These are phyloP conservation scores for Aurantiochytrium sp. DNA, from an alignment of 108 stramenopile genomes.

Conservation along the genomic window DNA sequence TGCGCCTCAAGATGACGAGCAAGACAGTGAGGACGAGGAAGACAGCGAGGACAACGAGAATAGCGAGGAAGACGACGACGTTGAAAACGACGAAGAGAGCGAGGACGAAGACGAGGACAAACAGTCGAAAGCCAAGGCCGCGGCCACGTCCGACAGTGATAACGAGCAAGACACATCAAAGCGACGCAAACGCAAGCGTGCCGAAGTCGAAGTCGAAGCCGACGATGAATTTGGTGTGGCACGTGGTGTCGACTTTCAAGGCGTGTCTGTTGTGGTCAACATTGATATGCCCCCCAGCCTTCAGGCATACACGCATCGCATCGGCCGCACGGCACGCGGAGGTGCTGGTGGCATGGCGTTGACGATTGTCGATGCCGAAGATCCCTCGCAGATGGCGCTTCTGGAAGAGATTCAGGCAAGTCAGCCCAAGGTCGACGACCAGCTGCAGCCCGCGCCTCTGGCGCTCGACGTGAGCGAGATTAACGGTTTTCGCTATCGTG, in stretches of 20 bases:
- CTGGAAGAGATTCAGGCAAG: background rate
- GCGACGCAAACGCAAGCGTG: background rate
- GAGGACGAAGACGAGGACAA: slow-evolving; percentile 21
- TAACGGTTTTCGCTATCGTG: slow-evolving; percentile 91
- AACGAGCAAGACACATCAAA: slow-evolving; percentile 2
- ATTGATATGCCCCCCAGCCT: slow-evolving; percentile 83
- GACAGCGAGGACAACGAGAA: slow-evolving; percentile 30
- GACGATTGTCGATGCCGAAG: slow-evolving; percentile 57
- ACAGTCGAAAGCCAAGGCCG: background rate
- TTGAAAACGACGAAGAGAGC: slow-evolving; percentile 23
- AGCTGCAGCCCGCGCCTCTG: slow-evolving; percentile 76
- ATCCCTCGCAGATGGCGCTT: slow-evolving; percentile 25
- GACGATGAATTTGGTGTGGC: slow-evolving; percentile 74
- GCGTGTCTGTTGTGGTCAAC: slow-evolving; percentile 90
- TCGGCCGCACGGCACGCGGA: slow-evolving; percentile 92
- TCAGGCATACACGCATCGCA: slow-evolving; percentile 86
- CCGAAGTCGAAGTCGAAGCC: background rate
- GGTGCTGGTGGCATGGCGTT: slow-evolving; percentile 87
- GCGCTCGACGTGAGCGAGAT: slow-evolving; percentile 87
- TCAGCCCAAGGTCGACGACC: slow-evolving; percentile 26
- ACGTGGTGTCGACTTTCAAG: slow-evolving; percentile 88
- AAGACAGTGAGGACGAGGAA: slow-evolving; percentile 25
- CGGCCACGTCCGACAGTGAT: slow-evolving; percentile 43
- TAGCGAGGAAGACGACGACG: slow-evolving; percentile 41
- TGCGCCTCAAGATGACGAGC: slow-evolving; percentile 1